Evolutionary conservation across 1,139 yeast genomes (phyloP).

Genomic region (Eremothecium cymbalariae): DNA sequence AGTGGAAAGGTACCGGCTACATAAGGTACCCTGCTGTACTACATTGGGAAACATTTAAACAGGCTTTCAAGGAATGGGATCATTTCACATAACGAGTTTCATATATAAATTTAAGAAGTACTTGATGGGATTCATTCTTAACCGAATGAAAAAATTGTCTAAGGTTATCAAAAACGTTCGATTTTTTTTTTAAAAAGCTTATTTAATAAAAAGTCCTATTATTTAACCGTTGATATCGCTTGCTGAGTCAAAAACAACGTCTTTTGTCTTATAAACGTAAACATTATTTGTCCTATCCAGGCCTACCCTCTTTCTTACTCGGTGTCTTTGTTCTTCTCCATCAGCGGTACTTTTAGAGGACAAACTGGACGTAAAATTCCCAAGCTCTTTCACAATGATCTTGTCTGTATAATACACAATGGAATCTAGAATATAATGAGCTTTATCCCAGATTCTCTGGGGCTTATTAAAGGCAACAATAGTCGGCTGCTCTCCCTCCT

Average conservation of each 20-base stretch:
- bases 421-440: slow-evolving; percentile 32
- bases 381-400: slow-evolving; percentile 52
- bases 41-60: slow-evolving; percentile 17
- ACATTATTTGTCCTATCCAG: slow-evolving; percentile 33
- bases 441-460: slow-evolving; percentile 2
- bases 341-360: slow-evolving; percentile 15
- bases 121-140: background rate
- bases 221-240: too few species aligned
- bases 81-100: slow-evolving; percentile 11
- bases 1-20: slow-evolving; percentile 23
- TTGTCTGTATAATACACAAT: slow-evolving; percentile 45
- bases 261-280: slow-evolving; percentile 50
- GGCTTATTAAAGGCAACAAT: slow-evolving; percentile 3
- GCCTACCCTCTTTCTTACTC: slow-evolving; percentile 25
- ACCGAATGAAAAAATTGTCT: background rate
- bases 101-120: background rate
- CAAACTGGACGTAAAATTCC: slow-evolving; percentile 14
- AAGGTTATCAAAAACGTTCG: too few species aligned
- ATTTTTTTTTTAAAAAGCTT: too few species aligned
- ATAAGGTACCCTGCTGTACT: slow-evolving; percentile 25
- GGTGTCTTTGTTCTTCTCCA: slow-evolving; percentile 14
- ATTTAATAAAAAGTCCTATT: too few species aligned
- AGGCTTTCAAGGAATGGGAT: slow-evolving; percentile 27
- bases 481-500: slow-evolving; percentile 1
- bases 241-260: slow-evolving; percentile 42